Evolutionary conservation across 345 rosid species (phyloP).

Genomic region (Bruguiera parviflora): DNA sequence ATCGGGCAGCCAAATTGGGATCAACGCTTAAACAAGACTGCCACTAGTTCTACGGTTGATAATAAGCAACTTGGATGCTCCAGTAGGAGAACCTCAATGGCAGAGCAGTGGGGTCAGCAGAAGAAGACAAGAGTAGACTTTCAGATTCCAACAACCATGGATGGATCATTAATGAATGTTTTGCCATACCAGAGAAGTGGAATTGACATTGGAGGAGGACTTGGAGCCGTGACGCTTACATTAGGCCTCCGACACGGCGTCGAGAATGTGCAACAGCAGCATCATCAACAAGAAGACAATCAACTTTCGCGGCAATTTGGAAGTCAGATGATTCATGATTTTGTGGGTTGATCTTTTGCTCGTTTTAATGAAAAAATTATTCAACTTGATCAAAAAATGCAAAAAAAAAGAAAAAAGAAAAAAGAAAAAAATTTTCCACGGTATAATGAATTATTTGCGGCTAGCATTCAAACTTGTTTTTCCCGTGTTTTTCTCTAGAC

Average conservation of each 20-base stretch:
- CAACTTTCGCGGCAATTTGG: constrained; percentile 42
- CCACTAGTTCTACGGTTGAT: constrained; percentile 6
- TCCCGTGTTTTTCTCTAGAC: neutral
- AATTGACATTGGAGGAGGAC: constrained; percentile 32
- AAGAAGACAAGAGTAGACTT: constrained; percentile 40
- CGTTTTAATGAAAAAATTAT: neutral
- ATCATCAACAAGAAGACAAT: constrained; percentile 25
- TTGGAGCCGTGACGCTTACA: constrained; percentile 50
- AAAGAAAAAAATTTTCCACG: neutral
- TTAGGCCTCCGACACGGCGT: constrained; percentile 52
- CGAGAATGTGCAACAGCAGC: constrained; percentile 44
- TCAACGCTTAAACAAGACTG: constrained; percentile 21
- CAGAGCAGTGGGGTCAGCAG: constrained; percentile 37
- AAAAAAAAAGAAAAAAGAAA: neutral
- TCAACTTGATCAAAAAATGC: neutral
- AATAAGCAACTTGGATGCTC: constrained; percentile 27
- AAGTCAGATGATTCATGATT: constrained; percentile 50
- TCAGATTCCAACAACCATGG: constrained; percentile 29
- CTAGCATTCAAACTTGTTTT: too few species aligned
- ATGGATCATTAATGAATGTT: constrained; percentile 39
- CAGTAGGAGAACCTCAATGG: constrained; percentile 2
- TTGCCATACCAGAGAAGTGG: constrained; percentile 35
- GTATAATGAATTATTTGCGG: too few species aligned
- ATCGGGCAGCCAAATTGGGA: constrained; percentile 21
- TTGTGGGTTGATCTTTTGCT: constrained; percentile 35